These are phyloP conservation scores for Aspergillus bombycis DNA, from an alignment of 2,329 filamentous ascomycete genomes.

Conservation along the genomic window DNA sequence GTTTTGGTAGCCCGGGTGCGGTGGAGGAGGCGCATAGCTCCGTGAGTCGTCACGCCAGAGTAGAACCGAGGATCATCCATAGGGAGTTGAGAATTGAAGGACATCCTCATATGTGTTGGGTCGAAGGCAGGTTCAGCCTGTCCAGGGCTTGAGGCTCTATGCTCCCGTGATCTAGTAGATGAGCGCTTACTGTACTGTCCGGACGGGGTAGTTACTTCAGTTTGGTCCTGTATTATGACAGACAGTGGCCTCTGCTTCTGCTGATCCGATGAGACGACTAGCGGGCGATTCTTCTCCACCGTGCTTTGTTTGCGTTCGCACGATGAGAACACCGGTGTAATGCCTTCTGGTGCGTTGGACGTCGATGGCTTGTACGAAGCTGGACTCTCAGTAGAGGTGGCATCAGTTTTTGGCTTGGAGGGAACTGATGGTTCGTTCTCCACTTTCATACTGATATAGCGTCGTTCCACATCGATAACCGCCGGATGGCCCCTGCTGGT, in stretches of 20 bases:
- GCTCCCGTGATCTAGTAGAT: background rate
- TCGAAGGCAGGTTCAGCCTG: background rate
- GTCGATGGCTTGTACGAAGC: constrained; percentile 10
- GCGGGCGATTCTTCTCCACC: constrained; percentile 8
- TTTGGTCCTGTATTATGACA: background rate
- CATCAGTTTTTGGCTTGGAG: background rate
- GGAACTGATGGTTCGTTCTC: constrained; percentile 5
- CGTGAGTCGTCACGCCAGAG: constrained; percentile 22
- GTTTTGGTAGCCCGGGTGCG: constrained; percentile 26
- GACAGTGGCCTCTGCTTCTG: background rate
- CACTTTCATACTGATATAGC: constrained; percentile 17
- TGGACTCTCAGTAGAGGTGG: background rate
- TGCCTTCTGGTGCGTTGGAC: constrained; percentile 6
- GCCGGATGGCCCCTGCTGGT: constrained; percentile 18
- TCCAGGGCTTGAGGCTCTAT: background rate
- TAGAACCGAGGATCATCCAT: constrained; percentile 9
- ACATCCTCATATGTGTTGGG: background rate
- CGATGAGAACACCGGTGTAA: background rate
- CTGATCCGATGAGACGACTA: constrained; percentile 19
- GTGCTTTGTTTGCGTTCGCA: constrained; percentile 2
- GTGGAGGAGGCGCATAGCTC: constrained; percentile 30
- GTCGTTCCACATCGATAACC: constrained; percentile 13
- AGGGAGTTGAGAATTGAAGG: background rate
- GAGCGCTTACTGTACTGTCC: background rate
- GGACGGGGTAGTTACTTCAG: background rate